Conservation (phyloP, 345 rosid species). For the Mangifera indica region DNA sequence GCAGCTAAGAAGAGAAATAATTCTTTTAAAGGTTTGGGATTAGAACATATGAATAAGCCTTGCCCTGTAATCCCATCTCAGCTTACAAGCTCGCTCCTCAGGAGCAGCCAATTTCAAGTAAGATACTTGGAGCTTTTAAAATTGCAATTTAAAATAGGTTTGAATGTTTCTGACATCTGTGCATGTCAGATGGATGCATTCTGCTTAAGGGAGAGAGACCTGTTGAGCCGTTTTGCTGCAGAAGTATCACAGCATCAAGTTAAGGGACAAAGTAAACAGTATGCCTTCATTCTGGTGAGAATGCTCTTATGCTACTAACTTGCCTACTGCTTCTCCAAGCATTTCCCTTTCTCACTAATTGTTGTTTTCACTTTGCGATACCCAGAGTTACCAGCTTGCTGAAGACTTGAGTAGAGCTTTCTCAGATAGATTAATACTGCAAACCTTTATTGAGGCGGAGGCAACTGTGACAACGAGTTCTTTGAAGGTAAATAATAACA, state of each 20-base stretch:
- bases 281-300: slow-evolving; percentile 58
- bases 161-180: slow-evolving; percentile 9
- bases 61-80: slow-evolving; percentile 61
- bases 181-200: slow-evolving; percentile 57
- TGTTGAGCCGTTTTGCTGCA: slow-evolving; percentile 57
- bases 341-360: slow-evolving; percentile 6
- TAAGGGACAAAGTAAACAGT: slow-evolving; percentile 62
- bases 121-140: slow-evolving; percentile 9
- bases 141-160: not conserved
- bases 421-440: slow-evolving; percentile 67
- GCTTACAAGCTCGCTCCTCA: slow-evolving; percentile 64
- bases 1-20: slow-evolving; percentile 63
- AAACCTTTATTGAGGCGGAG: slow-evolving; percentile 60
- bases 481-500: slow-evolving; percentile 49
- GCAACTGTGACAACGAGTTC: slow-evolving; percentile 47
- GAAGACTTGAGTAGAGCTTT: slow-evolving; percentile 91
- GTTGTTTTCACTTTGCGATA: slow-evolving; percentile 2
- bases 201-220: slow-evolving; percentile 83
- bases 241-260: slow-evolving; percentile 63
- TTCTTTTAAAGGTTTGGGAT: slow-evolving; percentile 66
- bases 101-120: slow-evolving; percentile 77
- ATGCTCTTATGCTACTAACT: slow-evolving; percentile 13
- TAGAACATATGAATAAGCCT: slow-evolving; percentile 82
- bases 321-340: not conserved
- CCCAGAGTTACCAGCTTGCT: slow-evolving; percentile 76